phyloP scores from a whole-genome alignment of 2,329 filamentous ascomycete genomes.

The Verticillium nonalfalfae region DNA sequence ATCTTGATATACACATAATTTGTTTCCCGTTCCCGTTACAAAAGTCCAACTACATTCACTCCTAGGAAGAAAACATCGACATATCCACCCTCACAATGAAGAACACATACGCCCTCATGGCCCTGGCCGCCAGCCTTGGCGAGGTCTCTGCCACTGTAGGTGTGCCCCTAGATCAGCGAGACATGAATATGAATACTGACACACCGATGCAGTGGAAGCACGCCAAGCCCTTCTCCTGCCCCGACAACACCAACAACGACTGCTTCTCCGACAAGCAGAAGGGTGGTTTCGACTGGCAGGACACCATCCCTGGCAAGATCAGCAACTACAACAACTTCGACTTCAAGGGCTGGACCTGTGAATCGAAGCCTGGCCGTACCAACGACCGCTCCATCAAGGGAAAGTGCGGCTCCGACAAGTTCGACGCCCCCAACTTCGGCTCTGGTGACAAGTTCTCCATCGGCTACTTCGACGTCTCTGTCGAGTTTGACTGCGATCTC shows the following conservation, averaged over 20 bases:
- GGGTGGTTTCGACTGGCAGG: constrained; percentile 65
- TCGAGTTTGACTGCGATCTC: constrained; percentile 70
- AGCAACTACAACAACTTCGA: constrained; percentile 63
- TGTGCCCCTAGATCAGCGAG: not conserved
- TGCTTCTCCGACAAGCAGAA: constrained; percentile 63
- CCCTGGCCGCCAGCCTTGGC: constrained; percentile 43
- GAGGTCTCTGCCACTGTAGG: constrained; percentile 42
- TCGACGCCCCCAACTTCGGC: constrained; percentile 52
- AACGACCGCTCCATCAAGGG: constrained; percentile 55
- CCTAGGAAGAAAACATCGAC: not conserved
- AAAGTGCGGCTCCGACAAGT: constrained; percentile 36
- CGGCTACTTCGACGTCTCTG: constrained; percentile 63
- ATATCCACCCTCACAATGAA: constrained; percentile 37
- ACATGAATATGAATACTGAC: not conserved
- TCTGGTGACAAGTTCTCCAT: constrained; percentile 64
- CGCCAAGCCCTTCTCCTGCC: constrained; percentile 54
- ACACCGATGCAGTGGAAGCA: constrained; percentile 11
- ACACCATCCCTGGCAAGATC: constrained; percentile 56
- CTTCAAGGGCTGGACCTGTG: constrained; percentile 69
- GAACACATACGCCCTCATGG: constrained; percentile 39
- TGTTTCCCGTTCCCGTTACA: constrained; percentile 1
- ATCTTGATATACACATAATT: not conserved
- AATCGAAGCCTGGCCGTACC: constrained; percentile 47
- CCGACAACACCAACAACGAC: constrained; percentile 68
- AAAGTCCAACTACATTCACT: not conserved